These are phyloP conservation scores for Inonotus hispidus DNA, from an alignment of 1,284 basidiomycete genomes.

Conservation along the genomic window DNA sequence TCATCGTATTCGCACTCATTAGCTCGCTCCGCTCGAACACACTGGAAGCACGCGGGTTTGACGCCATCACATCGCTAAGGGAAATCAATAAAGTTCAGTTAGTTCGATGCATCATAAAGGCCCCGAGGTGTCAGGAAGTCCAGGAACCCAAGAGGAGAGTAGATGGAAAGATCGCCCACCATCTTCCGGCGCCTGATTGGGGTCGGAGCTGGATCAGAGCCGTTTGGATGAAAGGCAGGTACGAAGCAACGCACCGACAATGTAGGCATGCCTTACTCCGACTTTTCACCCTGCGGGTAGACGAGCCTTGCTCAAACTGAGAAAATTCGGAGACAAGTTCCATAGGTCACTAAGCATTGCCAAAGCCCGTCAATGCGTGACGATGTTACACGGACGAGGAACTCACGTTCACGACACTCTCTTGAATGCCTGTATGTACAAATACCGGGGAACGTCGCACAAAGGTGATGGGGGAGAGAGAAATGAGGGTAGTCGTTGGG, in stretches of 20 bases:
- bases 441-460: background rate
- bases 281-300: slow-evolving; percentile 10
- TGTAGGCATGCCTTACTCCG: slow-evolving; percentile 18
- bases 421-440: background rate
- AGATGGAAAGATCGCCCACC: slow-evolving; percentile 4
- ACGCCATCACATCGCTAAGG: slow-evolving; percentile 17
- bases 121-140: background rate
- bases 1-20: slow-evolving; percentile 19
- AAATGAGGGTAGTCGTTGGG: background rate
- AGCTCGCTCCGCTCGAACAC: slow-evolving; percentile 15
- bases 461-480: background rate
- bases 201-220: slow-evolving; percentile 2
- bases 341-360: background rate
- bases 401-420: background rate
- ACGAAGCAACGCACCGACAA: slow-evolving; percentile 12
- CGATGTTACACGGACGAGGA: background rate
- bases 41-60: slow-evolving; percentile 15
- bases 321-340: background rate
- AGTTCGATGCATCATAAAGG: background rate
- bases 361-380: background rate
- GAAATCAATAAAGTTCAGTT: background rate
- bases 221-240: background rate
- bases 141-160: background rate
- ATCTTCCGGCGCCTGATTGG: slow-evolving; percentile 19
- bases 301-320: slow-evolving; percentile 3